Conservation (phyloP, 768 basidiomycete species). For the Tubosaeta brunneosetosa region DNA sequence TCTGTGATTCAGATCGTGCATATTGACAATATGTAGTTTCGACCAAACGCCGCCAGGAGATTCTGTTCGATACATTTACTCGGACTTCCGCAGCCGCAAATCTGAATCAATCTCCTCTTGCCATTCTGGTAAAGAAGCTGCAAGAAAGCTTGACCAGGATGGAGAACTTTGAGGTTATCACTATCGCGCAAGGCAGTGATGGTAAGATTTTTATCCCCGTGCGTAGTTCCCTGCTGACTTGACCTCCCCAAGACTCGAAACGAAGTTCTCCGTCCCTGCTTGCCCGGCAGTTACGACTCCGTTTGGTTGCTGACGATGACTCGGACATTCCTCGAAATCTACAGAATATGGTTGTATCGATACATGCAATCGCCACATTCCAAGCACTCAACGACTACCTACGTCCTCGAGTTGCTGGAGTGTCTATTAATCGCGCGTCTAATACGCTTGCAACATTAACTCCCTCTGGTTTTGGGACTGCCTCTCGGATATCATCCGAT, state of each 20-base stretch:
- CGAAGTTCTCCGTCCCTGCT: conserved; percentile 86
- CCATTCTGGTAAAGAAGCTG: conserved; percentile 86
- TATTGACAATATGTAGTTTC: conserved; percentile 44
- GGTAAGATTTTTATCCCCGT: conserved; percentile 40
- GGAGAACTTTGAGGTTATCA: conserved; percentile 94
- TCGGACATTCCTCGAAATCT: conserved; percentile 82
- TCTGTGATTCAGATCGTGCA: neutral
- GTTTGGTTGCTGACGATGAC: conserved; percentile 84
- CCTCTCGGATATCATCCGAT: conserved; percentile 35
- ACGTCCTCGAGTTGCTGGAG: conserved; percentile 79
- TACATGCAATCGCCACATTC: conserved; percentile 97
- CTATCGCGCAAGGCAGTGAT: conserved; percentile 77
- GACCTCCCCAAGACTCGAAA: conserved; percentile 61
- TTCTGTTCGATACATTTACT: conserved; percentile 77
- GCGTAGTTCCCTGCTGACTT: conserved; percentile 2
- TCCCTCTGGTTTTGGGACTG: conserved; percentile 61
- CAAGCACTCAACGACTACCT: conserved; percentile 96
- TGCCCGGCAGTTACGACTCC: conserved; percentile 87
- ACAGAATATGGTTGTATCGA: conserved; percentile 92
- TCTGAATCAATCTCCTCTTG: conserved; percentile 54
- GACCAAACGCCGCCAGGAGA: conserved; percentile 61
- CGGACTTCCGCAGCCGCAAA: conserved; percentile 43
- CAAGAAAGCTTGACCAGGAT: conserved; percentile 94
- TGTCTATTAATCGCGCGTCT: conserved; percentile 63
- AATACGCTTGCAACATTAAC: conserved; percentile 91